These are phyloP conservation scores for Tylopilus balloui DNA, from an alignment of 768 basidiomycete genomes.

Conservation along the genomic window DNA sequence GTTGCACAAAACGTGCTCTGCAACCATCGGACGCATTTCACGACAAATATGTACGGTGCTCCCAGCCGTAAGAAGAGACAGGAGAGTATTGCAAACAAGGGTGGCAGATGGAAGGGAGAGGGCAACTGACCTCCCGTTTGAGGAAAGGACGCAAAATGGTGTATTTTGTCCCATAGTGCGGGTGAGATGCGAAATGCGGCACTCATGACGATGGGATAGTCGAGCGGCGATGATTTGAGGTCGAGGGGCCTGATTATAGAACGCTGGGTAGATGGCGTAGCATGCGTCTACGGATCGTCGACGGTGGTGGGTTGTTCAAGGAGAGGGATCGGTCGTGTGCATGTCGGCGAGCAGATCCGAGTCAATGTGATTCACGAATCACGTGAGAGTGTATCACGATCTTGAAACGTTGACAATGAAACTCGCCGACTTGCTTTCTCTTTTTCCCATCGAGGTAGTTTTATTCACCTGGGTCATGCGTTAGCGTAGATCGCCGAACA, in stretches of 20 bases:
- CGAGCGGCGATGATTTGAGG: neutral
- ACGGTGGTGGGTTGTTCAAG: neutral
- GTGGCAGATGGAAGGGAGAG: neutral
- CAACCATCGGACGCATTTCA: too few relatives aligned
- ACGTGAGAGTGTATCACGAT: conserved; percentile 2
- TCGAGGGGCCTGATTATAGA: neutral
- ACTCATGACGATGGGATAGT: conserved; percentile 29
- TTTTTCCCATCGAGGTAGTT: too few relatives aligned
- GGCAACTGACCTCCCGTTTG: conserved; percentile 76
- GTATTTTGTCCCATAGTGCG: conserved; percentile 84
- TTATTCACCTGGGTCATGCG: too few relatives aligned
- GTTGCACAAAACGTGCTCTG: too few relatives aligned
- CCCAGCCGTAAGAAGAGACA: too few relatives aligned
- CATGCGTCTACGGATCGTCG: conserved; percentile 5
- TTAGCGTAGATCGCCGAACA: too few relatives aligned
- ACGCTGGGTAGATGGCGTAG: neutral
- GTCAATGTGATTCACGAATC: conserved; percentile 5
- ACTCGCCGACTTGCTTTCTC: too few relatives aligned
- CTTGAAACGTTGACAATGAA: too few relatives aligned
- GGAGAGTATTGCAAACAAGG: neutral
- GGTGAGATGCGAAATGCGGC: conserved; percentile 65
- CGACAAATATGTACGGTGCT: neutral
- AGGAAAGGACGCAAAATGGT: conserved; percentile 87
- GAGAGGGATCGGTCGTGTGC: neutral
- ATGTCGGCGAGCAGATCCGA: too few relatives aligned